Evolutionary conservation across 2,329 filamentous ascomycete genomes (phyloP).

Genomic region (Camillea tinctor): DNA sequence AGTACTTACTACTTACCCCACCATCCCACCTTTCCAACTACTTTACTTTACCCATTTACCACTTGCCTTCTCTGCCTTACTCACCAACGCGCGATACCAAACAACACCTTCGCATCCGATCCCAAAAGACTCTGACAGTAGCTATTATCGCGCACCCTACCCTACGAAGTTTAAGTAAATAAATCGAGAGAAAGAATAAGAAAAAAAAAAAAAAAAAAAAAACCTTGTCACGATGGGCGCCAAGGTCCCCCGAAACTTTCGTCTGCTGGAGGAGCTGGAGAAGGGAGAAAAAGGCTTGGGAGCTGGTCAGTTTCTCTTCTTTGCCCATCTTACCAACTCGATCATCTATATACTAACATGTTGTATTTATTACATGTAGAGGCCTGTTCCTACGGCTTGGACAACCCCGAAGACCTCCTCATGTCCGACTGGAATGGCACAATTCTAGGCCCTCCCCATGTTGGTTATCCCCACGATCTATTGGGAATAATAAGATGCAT

Average conservation of each 20-base stretch:
- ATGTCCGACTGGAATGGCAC: conserved; percentile 99
- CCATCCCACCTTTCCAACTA: conserved; percentile 19
- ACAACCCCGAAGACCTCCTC: conserved; percentile 88
- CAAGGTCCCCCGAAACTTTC: conserved; percentile 93
- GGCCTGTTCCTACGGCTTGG: conserved; percentile 94
- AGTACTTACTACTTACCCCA: conserved; percentile 16
- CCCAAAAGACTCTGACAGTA: too few relatives aligned
- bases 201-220: too few relatives aligned
- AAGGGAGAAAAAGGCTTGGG: conserved; percentile 98
- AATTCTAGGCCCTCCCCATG: conserved; percentile 93
- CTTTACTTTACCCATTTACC: too few relatives aligned
- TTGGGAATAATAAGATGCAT: background rate
- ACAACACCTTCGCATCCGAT: conserved; percentile 1
- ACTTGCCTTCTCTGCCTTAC: background rate
- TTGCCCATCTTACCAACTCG: conserved; percentile 7
- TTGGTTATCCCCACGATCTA: conserved; percentile 47
- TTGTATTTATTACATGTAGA: conserved; percentile 50
- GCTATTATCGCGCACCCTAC: too few relatives aligned
- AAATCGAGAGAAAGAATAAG: too few relatives aligned
- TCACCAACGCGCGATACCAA: background rate
- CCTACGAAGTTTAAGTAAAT: too few relatives aligned
- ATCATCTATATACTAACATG: background rate
- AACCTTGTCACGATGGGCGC: too few relatives aligned
- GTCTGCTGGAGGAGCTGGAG: conserved; percentile 94
- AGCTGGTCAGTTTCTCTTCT: conserved; percentile 58